Conservation (phyloP, 495 filamentous ascomycete genomes). For the Penicillium canescens region DNA sequence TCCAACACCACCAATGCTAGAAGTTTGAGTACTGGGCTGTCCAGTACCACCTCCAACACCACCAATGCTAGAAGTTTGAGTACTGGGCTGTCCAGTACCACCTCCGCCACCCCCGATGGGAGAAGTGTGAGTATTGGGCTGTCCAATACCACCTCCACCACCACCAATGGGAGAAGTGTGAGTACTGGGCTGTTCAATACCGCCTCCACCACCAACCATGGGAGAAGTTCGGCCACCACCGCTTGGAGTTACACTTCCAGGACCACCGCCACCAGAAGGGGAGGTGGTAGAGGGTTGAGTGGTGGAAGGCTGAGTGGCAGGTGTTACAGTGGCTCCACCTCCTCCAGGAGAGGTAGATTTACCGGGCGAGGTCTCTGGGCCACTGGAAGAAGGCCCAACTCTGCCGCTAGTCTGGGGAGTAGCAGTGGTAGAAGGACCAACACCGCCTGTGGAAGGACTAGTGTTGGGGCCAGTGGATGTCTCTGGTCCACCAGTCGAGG, state of each 20-base stretch:
- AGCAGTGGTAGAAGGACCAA: constrained; percentile 1
- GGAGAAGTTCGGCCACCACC: neutral
- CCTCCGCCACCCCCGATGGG: neutral
- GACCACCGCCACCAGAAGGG: neutral
- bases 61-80: neutral
- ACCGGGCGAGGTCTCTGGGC: neutral
- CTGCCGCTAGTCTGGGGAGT: neutral
- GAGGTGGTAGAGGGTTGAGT: too few species aligned
- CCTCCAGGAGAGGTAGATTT: neutral
- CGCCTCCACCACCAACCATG: neutral
- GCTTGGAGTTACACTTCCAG: neutral
- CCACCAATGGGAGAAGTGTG: too few species aligned
- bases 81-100: neutral
- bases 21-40: neutral
- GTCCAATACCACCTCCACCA: too few species aligned
- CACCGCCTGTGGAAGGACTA: neutral
- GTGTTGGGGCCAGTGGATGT: neutral
- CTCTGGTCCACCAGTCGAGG: neutral
- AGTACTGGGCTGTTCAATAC: neutral
- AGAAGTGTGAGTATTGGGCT: too few species aligned
- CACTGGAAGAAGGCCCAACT: neutral
- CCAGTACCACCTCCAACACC: constrained; percentile 4
- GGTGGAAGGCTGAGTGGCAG: too few species aligned
- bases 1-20: neutral
- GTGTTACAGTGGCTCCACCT: neutral